Evolutionary conservation across 2,329 filamentous ascomycete genomes (phyloP).

Genomic region (Claviceps humidiphila): DNA sequence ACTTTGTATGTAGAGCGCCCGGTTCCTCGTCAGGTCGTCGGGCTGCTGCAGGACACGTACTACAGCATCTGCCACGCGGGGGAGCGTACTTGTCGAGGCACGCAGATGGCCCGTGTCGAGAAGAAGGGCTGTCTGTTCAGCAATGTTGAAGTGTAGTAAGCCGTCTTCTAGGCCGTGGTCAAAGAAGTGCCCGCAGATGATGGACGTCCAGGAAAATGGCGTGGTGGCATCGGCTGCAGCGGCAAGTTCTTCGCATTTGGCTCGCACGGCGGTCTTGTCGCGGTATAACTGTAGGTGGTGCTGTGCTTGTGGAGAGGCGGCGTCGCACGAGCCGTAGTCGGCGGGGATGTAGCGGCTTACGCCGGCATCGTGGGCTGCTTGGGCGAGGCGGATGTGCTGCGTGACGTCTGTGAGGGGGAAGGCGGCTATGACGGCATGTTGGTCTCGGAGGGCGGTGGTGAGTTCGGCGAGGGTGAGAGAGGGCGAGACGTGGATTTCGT

Average conservation of each 20-base stretch:
- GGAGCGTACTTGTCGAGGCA: constrained; percentile 36
- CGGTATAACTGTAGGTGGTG: constrained; percentile 20
- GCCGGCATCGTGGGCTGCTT: constrained; percentile 45
- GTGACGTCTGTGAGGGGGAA: constrained; percentile 30
- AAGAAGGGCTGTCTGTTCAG: constrained; percentile 28
- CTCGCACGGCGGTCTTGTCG: constrained; percentile 20
- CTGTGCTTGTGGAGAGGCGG: constrained; percentile 21
- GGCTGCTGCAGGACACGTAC: constrained; percentile 35
- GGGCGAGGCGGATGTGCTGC: constrained; percentile 33
- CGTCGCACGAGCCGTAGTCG: constrained; percentile 36
- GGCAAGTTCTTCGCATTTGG: constrained; percentile 19
- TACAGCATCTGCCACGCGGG: constrained; percentile 34
- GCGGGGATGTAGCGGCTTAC: constrained; percentile 49
- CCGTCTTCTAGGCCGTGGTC: constrained; percentile 34
- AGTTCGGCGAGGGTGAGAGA: constrained; percentile 24
- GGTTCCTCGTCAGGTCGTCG: constrained; percentile 33
- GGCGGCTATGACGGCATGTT: constrained; percentile 41
- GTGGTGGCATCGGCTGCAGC: constrained; percentile 11
- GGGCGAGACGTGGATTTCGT: constrained; percentile 15
- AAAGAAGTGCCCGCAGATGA: constrained; percentile 31
- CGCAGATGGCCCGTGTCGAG: constrained; percentile 37
- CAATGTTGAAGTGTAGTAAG: constrained; percentile 29
- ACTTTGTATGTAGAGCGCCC: constrained; percentile 32
- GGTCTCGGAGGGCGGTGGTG: constrained; percentile 33
- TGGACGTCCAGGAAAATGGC: constrained; percentile 36